These are phyloP conservation scores for Zygotorulaspora mrakii DNA, from an alignment of 1,139 yeast genomes.

Conservation along the genomic window DNA sequence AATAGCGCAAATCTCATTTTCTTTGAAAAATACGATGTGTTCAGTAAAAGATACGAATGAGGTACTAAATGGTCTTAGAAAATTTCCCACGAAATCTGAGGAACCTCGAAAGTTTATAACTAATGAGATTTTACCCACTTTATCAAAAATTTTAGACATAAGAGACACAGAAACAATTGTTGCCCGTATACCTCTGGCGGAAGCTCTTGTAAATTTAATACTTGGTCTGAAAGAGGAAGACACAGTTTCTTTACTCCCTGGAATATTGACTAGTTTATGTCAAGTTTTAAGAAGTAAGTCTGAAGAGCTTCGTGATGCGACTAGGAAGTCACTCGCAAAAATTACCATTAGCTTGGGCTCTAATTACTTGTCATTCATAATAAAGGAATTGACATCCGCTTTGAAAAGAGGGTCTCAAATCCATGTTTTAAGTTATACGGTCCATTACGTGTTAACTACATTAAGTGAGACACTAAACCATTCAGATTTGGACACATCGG, in stretches of 20 bases:
- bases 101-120: conserved; percentile 53
- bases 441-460: conserved; percentile 65
- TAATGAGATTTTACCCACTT: conserved; percentile 57
- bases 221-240: conserved; percentile 58
- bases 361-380: conserved; percentile 63
- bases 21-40: conserved; percentile 42
- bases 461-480: conserved; percentile 48
- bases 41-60: conserved; percentile 18
- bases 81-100: conserved; percentile 40
- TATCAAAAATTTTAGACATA: conserved; percentile 55
- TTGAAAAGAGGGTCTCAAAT: conserved; percentile 87
- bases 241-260: conserved; percentile 64
- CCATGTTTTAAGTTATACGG: conserved; percentile 86
- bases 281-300: conserved; percentile 84
- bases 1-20: conserved; percentile 59
- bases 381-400: conserved; percentile 75
- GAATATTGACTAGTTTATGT: conserved; percentile 76
- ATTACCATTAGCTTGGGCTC: conserved; percentile 68
- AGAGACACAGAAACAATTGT: conserved; percentile 78
- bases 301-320: conserved; percentile 84
- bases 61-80: conserved; percentile 26
- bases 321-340: conserved; percentile 70
- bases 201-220: conserved; percentile 70
- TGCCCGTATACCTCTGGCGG: conserved; percentile 73
- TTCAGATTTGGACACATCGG: conserved; percentile 75